Base-by-base conservation (phyloP, 2,329 filamentous ascomycete genomes). In the Aspergillus pseudoglaucus region DNA sequence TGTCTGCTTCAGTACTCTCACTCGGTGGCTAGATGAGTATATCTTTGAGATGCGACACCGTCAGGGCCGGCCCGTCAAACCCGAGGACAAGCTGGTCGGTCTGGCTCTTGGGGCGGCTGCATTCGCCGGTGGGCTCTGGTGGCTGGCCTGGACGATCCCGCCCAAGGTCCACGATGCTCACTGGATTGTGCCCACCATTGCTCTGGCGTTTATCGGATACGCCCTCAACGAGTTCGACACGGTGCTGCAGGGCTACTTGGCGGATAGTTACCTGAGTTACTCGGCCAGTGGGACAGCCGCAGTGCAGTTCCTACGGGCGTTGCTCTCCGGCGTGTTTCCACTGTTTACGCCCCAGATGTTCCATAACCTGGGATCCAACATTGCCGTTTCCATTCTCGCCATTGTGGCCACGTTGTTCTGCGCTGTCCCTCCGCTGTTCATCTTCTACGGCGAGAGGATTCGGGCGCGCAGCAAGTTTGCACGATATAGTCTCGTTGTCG, bases 71-170 rank as follows among this genome's bases (percentile, higher is more conserved):
- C 48, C 56, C 7, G 48, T 68, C 14, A 56, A 62, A 15, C 74
- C 73, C 0, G 75, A 78, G 59, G 67, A 76, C 57, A 77, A 77
- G 45, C 64, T 78, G 4, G 52, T 63, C 10, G 75, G 74, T 5
- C 72, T 77, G 45, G 63, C 63, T 15, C 58, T 76, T 17, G 75
- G 72, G 1, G 71, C 71, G 0, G 73, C 75, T 1, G 58, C 67
- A 8, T 61, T 77, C 4, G 70, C 74, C 3, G 55, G 69, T 17
- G 73, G 69, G 0, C 62, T 78, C 1, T 75, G 72, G 67, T 71
- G 67, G 65, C 75, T 78, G 48, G 70, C 70, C 4, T 73, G 69
- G 64, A 76, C 75, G 1, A 67, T 77, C 3, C 75, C 76, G 0
- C 74, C 73, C 0, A 53, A 54, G 3, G 53, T 64, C 1, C 49